Percentiles rank a stretch among this genome's conserved stretches.
These are phyloP conservation scores for Leishmania lainsoni DNA, from an alignment of 208 protist species.

Conservation along the genomic window DNA sequence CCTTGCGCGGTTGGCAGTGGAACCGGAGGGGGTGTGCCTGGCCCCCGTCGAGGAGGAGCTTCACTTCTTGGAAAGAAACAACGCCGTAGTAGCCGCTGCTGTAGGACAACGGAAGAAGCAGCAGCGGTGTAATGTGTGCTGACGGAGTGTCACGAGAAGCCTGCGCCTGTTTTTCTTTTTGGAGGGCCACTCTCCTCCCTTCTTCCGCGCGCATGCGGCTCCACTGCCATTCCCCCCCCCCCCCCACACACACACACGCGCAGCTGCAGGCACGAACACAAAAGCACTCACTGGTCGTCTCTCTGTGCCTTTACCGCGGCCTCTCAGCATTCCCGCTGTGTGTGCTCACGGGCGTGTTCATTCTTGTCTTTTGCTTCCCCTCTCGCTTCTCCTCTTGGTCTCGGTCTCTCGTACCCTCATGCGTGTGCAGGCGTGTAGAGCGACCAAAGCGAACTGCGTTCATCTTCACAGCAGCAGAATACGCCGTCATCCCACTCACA, in stretches of 20 bases:
- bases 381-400: background rate
- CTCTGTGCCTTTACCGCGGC: background rate
- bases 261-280: background rate
- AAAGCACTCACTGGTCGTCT: background rate
- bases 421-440: background rate
- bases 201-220: background rate
- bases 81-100: background rate
- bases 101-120: background rate
- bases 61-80: background rate
- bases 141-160: background rate
- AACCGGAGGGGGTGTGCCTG: conserved; percentile 41
- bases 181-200: background rate
- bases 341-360: background rate
- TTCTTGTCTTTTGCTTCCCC: background rate
- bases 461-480: background rate
- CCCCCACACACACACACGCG: background rate
- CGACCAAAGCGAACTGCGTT: background rate
- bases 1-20: conserved; percentile 32
- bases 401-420: background rate
- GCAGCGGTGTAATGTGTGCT: background rate
- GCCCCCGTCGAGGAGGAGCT: conserved; percentile 31
- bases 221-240: too few species aligned
- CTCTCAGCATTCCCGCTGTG: background rate
- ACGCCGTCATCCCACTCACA: background rate
- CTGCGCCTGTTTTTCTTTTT: background rate